Evolutionary conservation across 164 flowering plant species (phyloP).

Genomic region (Piper betle): DNA sequence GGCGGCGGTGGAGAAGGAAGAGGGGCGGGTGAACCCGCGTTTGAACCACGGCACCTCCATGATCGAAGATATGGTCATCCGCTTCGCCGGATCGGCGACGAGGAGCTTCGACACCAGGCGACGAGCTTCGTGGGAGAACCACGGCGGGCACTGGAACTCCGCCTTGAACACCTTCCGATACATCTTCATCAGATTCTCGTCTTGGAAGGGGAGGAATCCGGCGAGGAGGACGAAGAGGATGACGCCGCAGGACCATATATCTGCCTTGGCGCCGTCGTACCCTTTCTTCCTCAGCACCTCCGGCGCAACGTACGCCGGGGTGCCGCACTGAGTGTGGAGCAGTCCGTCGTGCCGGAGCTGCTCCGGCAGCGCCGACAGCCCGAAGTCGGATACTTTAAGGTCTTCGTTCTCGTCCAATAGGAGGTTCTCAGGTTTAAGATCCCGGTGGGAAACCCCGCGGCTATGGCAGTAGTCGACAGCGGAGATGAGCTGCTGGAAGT

Average conservation of each 20-base stretch:
- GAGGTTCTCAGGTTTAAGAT: slow-evolving; percentile 42
- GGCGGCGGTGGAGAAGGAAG: slow-evolving; percentile 7
- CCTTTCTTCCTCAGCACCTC: slow-evolving; percentile 45
- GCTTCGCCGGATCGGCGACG: slow-evolving; percentile 35
- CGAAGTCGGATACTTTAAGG: slow-evolving; percentile 43
- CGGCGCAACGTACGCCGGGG: slow-evolving; percentile 55
- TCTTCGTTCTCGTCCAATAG: slow-evolving; percentile 36
- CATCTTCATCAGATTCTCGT: slow-evolving; percentile 52
- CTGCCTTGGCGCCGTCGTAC: slow-evolving; percentile 49
- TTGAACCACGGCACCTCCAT: slow-evolving; percentile 47
- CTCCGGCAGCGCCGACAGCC: slow-evolving; percentile 40
- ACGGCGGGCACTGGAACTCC: slow-evolving; percentile 46
- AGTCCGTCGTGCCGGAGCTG: slow-evolving; percentile 40
- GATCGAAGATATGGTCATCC: slow-evolving; percentile 38
- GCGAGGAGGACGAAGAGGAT: slow-evolving; percentile 43
- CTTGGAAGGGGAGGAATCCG: slow-evolving; percentile 45
- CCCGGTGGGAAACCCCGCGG: slow-evolving; percentile 46
- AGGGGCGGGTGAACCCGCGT: slow-evolving; percentile 22
- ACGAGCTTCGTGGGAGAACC: slow-evolving; percentile 52
- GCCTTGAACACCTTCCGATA: slow-evolving; percentile 50
- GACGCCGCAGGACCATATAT: slow-evolving; percentile 53
- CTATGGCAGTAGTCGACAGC: slow-evolving; percentile 52
- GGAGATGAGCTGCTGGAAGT: slow-evolving; percentile 46
- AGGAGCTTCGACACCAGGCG: slow-evolving; percentile 40
- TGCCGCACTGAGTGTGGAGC: slow-evolving; percentile 48